These are phyloP conservation scores for Neopestalotiopsis sp. DNA, from an alignment of 2,329 filamentous ascomycete species.

Conservation along the genomic window DNA sequence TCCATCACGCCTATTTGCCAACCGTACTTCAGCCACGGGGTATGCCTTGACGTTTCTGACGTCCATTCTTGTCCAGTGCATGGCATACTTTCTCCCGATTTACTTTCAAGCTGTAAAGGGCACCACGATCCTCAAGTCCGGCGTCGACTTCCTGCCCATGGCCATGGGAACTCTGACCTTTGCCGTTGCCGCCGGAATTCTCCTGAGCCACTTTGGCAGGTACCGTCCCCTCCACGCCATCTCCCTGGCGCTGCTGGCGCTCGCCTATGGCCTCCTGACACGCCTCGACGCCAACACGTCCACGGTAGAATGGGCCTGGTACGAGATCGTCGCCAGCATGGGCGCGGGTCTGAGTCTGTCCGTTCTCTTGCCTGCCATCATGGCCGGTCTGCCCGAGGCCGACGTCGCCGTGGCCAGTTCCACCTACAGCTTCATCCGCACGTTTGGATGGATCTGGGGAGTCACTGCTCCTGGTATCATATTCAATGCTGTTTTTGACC, in stretches of 20 bases:
- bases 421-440: background rate
- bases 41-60: conserved; percentile 42
- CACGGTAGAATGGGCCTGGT: background rate
- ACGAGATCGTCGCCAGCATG: conserved; percentile 34
- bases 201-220: conserved; percentile 18
- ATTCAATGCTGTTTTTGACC: conserved; percentile 32
- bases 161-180: conserved; percentile 24
- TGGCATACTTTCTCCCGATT: conserved; percentile 47
- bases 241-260: background rate
- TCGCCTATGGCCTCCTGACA: background rate
- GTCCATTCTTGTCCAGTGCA: conserved; percentile 40
- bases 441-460: conserved; percentile 45
- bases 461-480: conserved; percentile 45
- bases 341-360: conserved; percentile 43
- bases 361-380: conserved; percentile 45
- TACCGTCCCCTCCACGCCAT: background rate
- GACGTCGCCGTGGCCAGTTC: conserved; percentile 26
- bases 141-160: conserved; percentile 36
- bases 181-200: conserved; percentile 27
- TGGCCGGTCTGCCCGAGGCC: conserved; percentile 36
- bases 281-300: background rate
- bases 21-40: conserved; percentile 40
- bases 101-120: conserved; percentile 50
- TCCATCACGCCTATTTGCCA: conserved; percentile 26
- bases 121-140: conserved; percentile 30